Evolutionary conservation across 1,139 yeast genomes (phyloP).

Genomic region (Meyerozyma sp.): DNA sequence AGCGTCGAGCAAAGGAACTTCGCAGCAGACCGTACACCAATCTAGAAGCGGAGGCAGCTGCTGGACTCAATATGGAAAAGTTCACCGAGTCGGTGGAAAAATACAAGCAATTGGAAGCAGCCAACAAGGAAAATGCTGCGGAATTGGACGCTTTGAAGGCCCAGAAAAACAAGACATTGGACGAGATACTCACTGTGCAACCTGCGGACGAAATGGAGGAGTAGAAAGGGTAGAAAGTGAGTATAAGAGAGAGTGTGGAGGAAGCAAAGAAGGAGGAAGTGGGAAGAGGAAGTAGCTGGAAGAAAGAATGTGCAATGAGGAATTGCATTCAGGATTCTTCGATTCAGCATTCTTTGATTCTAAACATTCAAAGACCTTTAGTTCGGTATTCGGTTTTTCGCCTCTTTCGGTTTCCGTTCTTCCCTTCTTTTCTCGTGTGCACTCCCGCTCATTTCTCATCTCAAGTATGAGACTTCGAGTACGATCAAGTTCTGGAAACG

Average conservation of each 20-base stretch:
- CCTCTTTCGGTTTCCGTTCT: not conserved
- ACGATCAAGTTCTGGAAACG: not conserved
- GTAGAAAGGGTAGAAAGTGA: not conserved
- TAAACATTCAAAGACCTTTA: too few species aligned
- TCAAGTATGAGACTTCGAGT: not conserved
- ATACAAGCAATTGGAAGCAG: conserved; percentile 37
- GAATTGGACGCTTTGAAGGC: conserved; percentile 30
- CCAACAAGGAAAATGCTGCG: conserved; percentile 33
- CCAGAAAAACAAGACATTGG: conserved; percentile 38
- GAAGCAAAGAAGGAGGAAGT: not conserved
- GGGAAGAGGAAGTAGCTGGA: not conserved
- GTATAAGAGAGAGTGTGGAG: not conserved
- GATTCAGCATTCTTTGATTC: too few species aligned
- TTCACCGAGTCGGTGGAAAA: conserved; percentile 60
- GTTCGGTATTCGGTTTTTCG: too few species aligned
- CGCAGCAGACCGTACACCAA: conserved; percentile 77
- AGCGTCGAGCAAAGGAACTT: conserved; percentile 75
- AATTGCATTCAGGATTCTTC: too few species aligned
- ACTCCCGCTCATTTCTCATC: not conserved
- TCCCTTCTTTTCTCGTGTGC: not conserved
- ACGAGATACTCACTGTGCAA: conserved; percentile 33
- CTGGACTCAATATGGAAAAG: conserved; percentile 68
- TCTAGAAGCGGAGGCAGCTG: conserved; percentile 87
- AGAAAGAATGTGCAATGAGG: not conserved
- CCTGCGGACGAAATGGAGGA: conserved; percentile 5